Base-by-base conservation (phyloP, 768 basidiomycete species). In the Podaxis sp. region DNA sequence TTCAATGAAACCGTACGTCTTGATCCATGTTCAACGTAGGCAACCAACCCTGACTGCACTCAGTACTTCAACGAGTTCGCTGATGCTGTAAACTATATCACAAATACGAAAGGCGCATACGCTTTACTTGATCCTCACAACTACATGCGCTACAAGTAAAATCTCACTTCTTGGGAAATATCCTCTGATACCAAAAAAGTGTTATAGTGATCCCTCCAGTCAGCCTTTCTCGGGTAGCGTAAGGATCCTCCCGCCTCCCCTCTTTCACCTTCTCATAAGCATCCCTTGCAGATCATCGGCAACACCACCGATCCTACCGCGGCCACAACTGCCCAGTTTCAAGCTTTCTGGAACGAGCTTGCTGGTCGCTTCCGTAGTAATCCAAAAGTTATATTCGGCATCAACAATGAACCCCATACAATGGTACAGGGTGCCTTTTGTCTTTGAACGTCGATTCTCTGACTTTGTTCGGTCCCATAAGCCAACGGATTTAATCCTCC, bases 141-240 rank as follows among this genome's bases (percentile, higher is more conserved):
- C 61, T 79, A 80, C 59, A 80, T 80, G 79, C 72, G 78, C 55
- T 79, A 78, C 71, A 79, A 79, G 79, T 79, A 52, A 50, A 69
- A 2, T 44, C 18, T 44, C 18, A 5, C 14, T 44, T n/a, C 18
- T 18, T 16, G 18, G 6, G 6, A 16, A 7, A 9, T n/a, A n/a
- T 44, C 18, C 18, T 44, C 42, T 44, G 13, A 44, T 44, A 44
- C 42, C 5, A 44, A 9, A 6, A 44, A 44, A 14, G 38, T 23
- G 21, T 36, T 13, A 13, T 51, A 79, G 77, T 50, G 79, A 79
- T 59, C 77, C 78, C 1, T 80, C 79, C 10, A 62, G 64, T 32
- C 79, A 79, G 57, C 79, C 79, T 7, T 72, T 73, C 61, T 72
- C 72, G 16, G 78, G 78, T 42, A 79, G 78, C 62, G 78, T 79